Evolutionary conservation across 129 eudicot species (phyloP).

Genomic region (Tanacetum coccineum): DNA sequence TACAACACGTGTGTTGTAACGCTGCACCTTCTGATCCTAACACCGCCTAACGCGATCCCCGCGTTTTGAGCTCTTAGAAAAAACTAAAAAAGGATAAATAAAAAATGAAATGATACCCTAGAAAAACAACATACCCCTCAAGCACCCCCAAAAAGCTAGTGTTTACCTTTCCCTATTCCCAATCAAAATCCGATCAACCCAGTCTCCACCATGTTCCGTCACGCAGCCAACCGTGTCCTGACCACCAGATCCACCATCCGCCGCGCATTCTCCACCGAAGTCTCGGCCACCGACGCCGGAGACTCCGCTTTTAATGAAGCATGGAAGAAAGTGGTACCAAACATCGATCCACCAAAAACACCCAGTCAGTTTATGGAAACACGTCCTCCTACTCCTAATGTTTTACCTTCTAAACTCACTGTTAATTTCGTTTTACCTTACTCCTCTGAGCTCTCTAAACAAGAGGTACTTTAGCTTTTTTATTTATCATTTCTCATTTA

Average conservation of each 20-base stretch:
- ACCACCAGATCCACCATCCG: slow-evolving; percentile 26
- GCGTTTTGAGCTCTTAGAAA: no score
- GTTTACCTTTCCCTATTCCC: slow-evolving; percentile 4
- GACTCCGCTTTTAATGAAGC: slow-evolving; percentile 33
- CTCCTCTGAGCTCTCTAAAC: slow-evolving; percentile 47
- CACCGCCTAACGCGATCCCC: no score
- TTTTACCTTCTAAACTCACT: slow-evolving; percentile 70
- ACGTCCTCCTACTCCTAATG: slow-evolving; percentile 60
- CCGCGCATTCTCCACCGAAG: slow-evolving; percentile 52
- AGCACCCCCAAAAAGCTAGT: slow-evolving; percentile 15
- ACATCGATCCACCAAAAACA: slow-evolving; percentile 73
- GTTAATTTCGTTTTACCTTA: slow-evolving; percentile 74
- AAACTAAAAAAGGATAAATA: no score
- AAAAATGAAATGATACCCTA: slow-evolving; percentile 10
- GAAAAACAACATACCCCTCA: neutral
- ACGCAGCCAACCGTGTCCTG: slow-evolving; percentile 45
- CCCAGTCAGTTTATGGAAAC: slow-evolving; percentile 59
- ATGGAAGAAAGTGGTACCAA: slow-evolving; percentile 69
- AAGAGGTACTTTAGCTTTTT: slow-evolving; percentile 37
- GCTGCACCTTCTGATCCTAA: no score
- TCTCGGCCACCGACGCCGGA: slow-evolving; percentile 12
- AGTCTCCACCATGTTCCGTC: slow-evolving; percentile 65
- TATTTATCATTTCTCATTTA: neutral
- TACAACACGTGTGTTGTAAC: no score
- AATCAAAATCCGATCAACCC: slow-evolving; percentile 20